Evolutionary conservation across 805 yeast genomes (phyloP).

Genomic region (Zygoascus biomembranicola): DNA sequence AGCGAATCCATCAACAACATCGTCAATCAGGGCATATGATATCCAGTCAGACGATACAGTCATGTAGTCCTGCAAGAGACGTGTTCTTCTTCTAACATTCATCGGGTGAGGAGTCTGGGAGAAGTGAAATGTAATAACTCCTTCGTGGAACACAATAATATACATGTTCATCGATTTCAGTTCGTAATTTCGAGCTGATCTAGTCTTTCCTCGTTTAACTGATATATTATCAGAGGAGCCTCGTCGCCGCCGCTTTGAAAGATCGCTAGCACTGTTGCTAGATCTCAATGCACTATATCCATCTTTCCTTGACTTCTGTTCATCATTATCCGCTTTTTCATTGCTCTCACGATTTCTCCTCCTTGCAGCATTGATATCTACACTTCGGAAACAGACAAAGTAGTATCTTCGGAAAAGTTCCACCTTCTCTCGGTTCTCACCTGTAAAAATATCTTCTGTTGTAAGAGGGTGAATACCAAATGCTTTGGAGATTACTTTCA

Average conservation of each 20-base stretch:
- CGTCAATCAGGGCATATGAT: conserved; percentile 92
- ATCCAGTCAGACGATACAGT: conserved; percentile 95
- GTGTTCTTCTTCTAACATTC: conserved; percentile 87
- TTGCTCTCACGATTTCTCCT: not conserved
- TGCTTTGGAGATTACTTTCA: conserved; percentile 83
- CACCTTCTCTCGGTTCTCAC: conserved; percentile 92
- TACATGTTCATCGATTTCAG: conserved; percentile 88
- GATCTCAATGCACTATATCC: not conserved
- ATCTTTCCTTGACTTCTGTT: not conserved
- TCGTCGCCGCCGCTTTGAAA: not conserved
- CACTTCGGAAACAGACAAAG: conserved; percentile 80
- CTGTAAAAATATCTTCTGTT: conserved; percentile 87
- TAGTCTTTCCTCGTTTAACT: not conserved
- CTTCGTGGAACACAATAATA: conserved; percentile 82
- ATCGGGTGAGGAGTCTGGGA: conserved; percentile 94
- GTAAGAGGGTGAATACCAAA: conserved; percentile 95
- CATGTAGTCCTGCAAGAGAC: conserved; percentile 77
- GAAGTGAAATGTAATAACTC: conserved; percentile 88
- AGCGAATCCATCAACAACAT: conserved; percentile 94
- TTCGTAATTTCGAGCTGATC: conserved; percentile 3
- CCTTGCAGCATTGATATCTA: conserved; percentile 45
- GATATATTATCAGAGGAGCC: not conserved
- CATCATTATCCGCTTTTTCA: not conserved
- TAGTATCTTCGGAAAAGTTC: conserved; percentile 88
- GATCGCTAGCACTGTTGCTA: not conserved